phyloP scores from a whole-genome alignment of 2,329 filamentous ascomycete genomes.

The Talaromyces sp. region DNA sequence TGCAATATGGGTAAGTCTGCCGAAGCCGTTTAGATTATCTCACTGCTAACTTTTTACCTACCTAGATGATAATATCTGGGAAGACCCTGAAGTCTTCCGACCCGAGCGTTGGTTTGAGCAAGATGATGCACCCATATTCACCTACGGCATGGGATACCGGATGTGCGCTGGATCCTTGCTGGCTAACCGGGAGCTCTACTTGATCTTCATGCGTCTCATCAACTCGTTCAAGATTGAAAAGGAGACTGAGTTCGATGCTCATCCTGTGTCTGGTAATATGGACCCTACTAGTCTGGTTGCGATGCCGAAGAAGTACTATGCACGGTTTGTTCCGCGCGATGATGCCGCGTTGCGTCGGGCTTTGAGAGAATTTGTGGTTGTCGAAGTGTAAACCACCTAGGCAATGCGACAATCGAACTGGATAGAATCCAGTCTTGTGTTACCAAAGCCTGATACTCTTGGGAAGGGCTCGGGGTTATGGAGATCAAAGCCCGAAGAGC shows the following conservation, averaged over 20 bases:
- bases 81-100: conserved; percentile 58
- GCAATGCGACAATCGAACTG: neutral
- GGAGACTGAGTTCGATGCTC: conserved; percentile 55
- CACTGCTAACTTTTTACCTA: neutral
- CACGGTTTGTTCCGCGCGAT: conserved; percentile 54
- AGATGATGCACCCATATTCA: conserved; percentile 63
- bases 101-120: conserved; percentile 64
- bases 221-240: conserved; percentile 61
- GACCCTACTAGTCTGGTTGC: conserved; percentile 64
- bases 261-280: conserved; percentile 59
- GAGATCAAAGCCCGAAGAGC: neutral
- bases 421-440: neutral
- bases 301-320: conserved; percentile 59
- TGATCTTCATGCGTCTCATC: conserved; percentile 62
- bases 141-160: conserved; percentile 64
- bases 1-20: conserved; percentile 62
- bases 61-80: conserved; percentile 56
- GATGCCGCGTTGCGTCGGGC: neutral
- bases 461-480: neutral
- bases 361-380: neutral
- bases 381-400: neutral
- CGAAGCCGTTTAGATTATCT: neutral
- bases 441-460: neutral
- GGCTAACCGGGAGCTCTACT: conserved; percentile 64
- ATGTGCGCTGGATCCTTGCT: conserved; percentile 66